Base-by-base conservation (phyloP, 352 stramenopile species). In the Plasmopara viticola region DNA sequence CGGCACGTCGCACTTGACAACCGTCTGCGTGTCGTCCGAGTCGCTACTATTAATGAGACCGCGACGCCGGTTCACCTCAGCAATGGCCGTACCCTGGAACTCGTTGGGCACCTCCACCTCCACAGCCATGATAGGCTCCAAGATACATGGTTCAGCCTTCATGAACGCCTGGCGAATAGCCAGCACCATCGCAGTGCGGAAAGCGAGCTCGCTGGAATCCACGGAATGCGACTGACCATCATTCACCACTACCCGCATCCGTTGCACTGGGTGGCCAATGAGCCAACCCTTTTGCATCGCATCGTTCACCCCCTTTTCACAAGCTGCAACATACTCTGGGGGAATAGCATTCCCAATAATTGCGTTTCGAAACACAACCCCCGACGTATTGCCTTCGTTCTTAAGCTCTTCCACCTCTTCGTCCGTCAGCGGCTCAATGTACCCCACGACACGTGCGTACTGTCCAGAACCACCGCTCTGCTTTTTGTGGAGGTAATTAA, bases 401-500 rank as follows among this genome's bases (percentile, higher is more conserved):
- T 58, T 45, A 39, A 71, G 64, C 41, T 89, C 75, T 45, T 77
- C 74, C 46, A 85, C 74, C 41, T 94, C 84, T 25, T 64, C 52
- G 20, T 90, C 87, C 18, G 84, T 76, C 38, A 99, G 78, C 2
- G 96, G 96, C 72, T 99, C 97, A 58, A 99, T 84, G 79, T 98
- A 99, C 43, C 97, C 97, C 47, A 98, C 94, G 40, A 99, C 95
- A 58, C 87, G 84, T 17, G 82, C 88, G 72, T 97, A 99, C 72
- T 99, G 97, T 37, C 97, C 97, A 40, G 87, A 87, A 47, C 97
- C 97, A 66, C 97, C 97, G 37, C 93, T 98, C 78, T 99, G 97
- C 67, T 99, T 99, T 70, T 98, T 98, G 84, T 99, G 97, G 44
- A 99, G 62, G 75, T 98, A 99, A 78, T 99, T 98, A 73, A 99